Evolutionary conservation across 2,329 filamentous ascomycete species (phyloP).

Genomic region (Colletotrichum aenigma): DNA sequence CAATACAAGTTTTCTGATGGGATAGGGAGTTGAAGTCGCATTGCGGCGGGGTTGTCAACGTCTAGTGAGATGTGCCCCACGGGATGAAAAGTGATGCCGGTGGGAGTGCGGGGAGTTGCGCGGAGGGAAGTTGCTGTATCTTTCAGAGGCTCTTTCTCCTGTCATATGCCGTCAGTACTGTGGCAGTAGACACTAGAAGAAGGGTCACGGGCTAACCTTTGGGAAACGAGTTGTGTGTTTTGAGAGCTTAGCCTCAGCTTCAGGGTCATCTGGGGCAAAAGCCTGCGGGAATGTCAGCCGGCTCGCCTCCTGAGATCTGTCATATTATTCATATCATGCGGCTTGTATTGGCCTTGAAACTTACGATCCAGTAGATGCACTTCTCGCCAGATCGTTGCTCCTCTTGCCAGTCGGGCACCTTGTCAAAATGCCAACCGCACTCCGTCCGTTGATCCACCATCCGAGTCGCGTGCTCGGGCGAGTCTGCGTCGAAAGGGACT

Average conservation of each 20-base stretch:
- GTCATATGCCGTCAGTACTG: too few relatives aligned
- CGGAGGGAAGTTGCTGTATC: slow-evolving; percentile 16
- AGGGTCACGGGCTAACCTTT: not conserved
- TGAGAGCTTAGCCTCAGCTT: slow-evolving; percentile 19
- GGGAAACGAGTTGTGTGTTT: slow-evolving; percentile 25
- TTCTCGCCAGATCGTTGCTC: slow-evolving; percentile 22
- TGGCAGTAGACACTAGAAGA: too few relatives aligned
- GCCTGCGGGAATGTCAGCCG: slow-evolving; percentile 12
- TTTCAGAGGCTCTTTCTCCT: slow-evolving; percentile 19
- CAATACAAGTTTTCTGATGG: slow-evolving; percentile 26
- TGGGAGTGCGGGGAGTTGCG: slow-evolving; percentile 1
- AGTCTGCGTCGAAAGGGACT: slow-evolving; percentile 30
- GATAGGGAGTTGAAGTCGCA: slow-evolving; percentile 20
- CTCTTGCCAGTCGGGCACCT: slow-evolving; percentile 23
- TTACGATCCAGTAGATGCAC: slow-evolving; percentile 25
- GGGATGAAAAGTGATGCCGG: slow-evolving; percentile 25
- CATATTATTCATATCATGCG: too few relatives aligned
- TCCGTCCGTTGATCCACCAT: slow-evolving; percentile 26
- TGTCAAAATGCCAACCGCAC: slow-evolving; percentile 28
- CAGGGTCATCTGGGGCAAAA: slow-evolving; percentile 7
- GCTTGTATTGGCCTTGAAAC: not conserved
- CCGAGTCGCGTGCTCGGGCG: slow-evolving; percentile 23
- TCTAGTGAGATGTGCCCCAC: slow-evolving; percentile 35
- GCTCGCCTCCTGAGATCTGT: not conserved
- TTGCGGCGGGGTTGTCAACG: slow-evolving; percentile 8